Evolutionary conservation across 2,329 filamentous ascomycete genomes (phyloP), one percentile per base, ranked within the genome.

Genomic region (Colletotrichum sp.): DNA sequence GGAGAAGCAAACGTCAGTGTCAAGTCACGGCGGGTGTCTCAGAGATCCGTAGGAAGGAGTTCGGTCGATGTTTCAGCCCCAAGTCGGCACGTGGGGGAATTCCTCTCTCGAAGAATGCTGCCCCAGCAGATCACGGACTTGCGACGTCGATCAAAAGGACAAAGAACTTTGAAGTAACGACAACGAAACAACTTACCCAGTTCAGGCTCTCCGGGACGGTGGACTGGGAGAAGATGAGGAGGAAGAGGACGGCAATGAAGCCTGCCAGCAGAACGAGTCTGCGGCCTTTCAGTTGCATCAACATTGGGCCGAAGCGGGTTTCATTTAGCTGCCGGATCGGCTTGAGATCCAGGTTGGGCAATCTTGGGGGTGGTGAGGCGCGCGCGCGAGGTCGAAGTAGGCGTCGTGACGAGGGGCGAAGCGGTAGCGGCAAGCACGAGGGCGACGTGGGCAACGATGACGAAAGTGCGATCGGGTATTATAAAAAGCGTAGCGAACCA

Each of bases 281-380:
- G 59, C 77, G 77, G 72, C 75, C 75, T 71, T 77, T 77, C 52
- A 75, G 65, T 63, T 69, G 63, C 71, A 69, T 72, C 36, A 78
- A 22, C 77, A 77, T 72, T 61, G 75, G 66, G 55, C 59, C 55
- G 30, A 77, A 30, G 30, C 66, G 65, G 61, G 63, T 76, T 61
- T 77, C 74, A 77, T 69, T 69, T 67, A 72, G 62, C 36, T 72
- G 73, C 69, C 69, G 65, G 74, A 70, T 62, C 29, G 73, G 69
- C 74, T 72, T 69, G 70, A 76, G 49, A 73, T 74, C 65, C 61
- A 72, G 44, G 34, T 22, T 72, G 68, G 64, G 75, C 55, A 64
- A 30, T 55, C 52, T 71, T 62, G 29, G 16, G 36, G 55, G 32
- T 15, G 57, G 63, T 68, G 27, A 67, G 19, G 73, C 32, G 69